These are phyloP conservation scores for Clarireedia hainanense DNA, from an alignment of 2,329 filamentous ascomycete species.

Conservation along the genomic window DNA sequence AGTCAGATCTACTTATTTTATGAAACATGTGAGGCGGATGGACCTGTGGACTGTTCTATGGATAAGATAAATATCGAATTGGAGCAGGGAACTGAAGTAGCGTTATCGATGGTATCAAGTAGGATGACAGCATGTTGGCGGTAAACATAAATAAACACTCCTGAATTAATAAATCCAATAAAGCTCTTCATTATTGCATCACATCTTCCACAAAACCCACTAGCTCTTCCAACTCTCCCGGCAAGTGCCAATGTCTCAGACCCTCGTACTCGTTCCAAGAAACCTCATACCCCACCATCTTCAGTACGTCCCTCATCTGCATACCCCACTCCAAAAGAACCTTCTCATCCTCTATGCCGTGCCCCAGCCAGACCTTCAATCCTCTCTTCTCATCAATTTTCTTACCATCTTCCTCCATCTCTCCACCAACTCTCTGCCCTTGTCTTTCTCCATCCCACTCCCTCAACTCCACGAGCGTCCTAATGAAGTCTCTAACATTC, in stretches of 20 bases:
- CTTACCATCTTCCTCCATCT: not conserved
- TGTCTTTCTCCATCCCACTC: no score
- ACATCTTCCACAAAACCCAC: not conserved
- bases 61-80: no score
- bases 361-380: conserved; percentile 10
- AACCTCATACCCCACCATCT: not conserved
- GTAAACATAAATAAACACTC: not conserved
- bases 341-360: conserved; percentile 21
- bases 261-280: not conserved
- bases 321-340: conserved; percentile 19
- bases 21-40: no score
- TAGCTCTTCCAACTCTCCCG: not conserved
- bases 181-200: not conserved
- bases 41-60: no score
- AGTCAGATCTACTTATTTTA: no score
- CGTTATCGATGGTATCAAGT: no score
- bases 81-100: no score
- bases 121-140: no score
- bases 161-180: no score
- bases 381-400: not conserved
- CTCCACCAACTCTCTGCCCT: not conserved
- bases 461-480: no score
- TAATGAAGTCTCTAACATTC: no score
- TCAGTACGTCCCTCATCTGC: conserved; percentile 8
- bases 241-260: not conserved